phyloP scores from a whole-genome alignment of 2,329 filamentous ascomycete species.

The Fusarium miscanthi region DNA sequence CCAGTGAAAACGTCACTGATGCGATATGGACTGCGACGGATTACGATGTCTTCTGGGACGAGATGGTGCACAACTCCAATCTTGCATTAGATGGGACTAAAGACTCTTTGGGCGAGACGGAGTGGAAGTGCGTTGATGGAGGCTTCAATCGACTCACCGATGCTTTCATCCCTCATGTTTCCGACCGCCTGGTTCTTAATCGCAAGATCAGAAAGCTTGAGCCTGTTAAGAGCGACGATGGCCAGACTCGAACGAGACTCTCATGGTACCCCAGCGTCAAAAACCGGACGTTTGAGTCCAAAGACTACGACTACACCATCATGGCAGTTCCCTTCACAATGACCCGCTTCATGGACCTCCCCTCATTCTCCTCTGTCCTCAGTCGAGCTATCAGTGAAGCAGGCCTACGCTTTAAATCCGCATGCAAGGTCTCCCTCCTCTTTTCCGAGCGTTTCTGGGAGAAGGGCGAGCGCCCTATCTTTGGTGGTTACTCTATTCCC shows the following conservation, averaged over 20 bases:
- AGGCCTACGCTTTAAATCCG: conserved; percentile 38
- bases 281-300: conserved; percentile 49
- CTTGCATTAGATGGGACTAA: conserved; percentile 7
- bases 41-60: conserved; percentile 28
- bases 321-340: conserved; percentile 73
- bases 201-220: conserved; percentile 4
- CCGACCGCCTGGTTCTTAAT: not conserved
- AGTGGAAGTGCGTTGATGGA: conserved; percentile 27
- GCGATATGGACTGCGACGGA: conserved; percentile 15
- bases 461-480: conserved; percentile 63
- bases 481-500: conserved; percentile 68
- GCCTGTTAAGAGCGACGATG: accelerated
- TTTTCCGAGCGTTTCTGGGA: conserved; percentile 74
- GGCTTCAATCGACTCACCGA: conserved; percentile 6
- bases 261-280: conserved; percentile 59
- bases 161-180: conserved; percentile 1
- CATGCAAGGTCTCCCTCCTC: conserved; percentile 54
- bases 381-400: conserved; percentile 13
- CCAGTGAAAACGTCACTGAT: conserved; percentile 16
- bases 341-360: conserved; percentile 71
- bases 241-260: conserved; percentile 37
- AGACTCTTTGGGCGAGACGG: conserved; percentile 11
- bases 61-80: conserved; percentile 29
- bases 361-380: conserved; percentile 41
- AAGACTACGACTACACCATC: conserved; percentile 73